Percentiles rank a stretch among this genome's conserved stretches.
These are phyloP conservation scores for Venturia oleaginea DNA, from an alignment of 2,329 filamentous ascomycete species.

Conservation along the genomic window DNA sequence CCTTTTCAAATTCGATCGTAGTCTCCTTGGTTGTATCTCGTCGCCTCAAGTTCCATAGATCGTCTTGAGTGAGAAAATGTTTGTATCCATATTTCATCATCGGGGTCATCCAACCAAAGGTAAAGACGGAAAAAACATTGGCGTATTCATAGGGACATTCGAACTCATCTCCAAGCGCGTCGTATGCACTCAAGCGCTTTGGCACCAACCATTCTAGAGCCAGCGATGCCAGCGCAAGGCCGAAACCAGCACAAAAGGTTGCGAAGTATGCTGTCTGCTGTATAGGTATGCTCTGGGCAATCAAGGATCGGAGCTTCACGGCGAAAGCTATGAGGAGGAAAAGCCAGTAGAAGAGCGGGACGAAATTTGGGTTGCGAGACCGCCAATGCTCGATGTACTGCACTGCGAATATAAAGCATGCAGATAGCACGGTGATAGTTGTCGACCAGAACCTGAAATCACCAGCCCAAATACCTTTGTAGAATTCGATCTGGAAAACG, in stretches of 20 bases:
- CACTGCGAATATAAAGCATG: conserved; percentile 64
- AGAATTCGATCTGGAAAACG: conserved; percentile 62
- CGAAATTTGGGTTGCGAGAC: conserved; percentile 74
- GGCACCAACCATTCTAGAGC: conserved; percentile 77
- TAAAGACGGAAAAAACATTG: conserved; percentile 84
- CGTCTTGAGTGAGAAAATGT: conserved; percentile 84
- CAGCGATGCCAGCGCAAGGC: conserved; percentile 62
- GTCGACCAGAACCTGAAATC: conserved; percentile 87
- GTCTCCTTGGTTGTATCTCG: conserved; percentile 71
- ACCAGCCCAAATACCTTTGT: conserved; percentile 59
- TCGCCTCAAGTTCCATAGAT: conserved; percentile 84
- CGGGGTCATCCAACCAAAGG: conserved; percentile 98
- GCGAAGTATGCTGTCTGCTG: conserved; percentile 65
- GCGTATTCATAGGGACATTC: conserved; percentile 82
- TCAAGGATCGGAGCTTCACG: conserved; percentile 77
- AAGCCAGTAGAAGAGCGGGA: conserved; percentile 88
- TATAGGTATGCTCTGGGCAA: conserved; percentile 65
- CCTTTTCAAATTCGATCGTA: conserved; percentile 56
- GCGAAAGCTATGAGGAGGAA: conserved; percentile 69
- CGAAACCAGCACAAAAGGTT: conserved; percentile 63
- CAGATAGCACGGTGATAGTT: conserved; percentile 59
- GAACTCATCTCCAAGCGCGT: conserved; percentile 57
- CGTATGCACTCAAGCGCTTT: conserved; percentile 63
- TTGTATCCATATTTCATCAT: conserved; percentile 94
- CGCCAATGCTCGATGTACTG: conserved; percentile 84